Evolutionary conservation across 352 stramenopile genomes (phyloP).

Genomic region (Pythium utonaiense): DNA sequence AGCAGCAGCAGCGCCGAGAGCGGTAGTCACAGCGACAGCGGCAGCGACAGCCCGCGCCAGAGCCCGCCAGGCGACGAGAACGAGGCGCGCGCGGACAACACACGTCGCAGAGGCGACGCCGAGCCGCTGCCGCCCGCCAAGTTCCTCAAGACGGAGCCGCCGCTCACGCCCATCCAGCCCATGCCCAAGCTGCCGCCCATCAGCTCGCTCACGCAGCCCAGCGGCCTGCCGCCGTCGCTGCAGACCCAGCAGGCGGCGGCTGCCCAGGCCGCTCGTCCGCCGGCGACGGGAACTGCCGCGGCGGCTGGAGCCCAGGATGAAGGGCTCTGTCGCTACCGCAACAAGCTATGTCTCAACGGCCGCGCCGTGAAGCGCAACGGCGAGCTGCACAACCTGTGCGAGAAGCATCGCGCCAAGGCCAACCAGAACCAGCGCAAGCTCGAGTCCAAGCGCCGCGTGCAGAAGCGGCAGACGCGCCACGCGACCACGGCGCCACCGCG

Average conservation of each 20-base stretch:
- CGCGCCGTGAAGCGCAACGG: slow-evolving; percentile 44
- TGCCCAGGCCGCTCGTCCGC: background rate
- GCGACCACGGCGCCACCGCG: background rate
- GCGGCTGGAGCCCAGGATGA: slow-evolving; percentile 8
- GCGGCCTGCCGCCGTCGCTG: slow-evolving; percentile 2
- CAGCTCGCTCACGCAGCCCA: slow-evolving; percentile 20
- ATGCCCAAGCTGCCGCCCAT: slow-evolving; percentile 24
- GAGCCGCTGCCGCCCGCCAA: background rate
- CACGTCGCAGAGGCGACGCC: too few relatives aligned
- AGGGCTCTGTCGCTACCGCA: slow-evolving; percentile 38
- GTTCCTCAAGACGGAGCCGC: background rate
- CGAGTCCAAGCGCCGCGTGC: slow-evolving; percentile 70
- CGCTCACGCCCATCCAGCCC: slow-evolving; percentile 2
- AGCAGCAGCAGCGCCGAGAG: background rate
- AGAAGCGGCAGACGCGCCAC: slow-evolving; percentile 36
- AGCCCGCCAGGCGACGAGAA: slow-evolving; percentile 14
- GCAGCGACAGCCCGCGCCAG: background rate
- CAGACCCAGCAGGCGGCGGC: background rate
- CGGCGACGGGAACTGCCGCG: too few relatives aligned
- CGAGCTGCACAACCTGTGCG: slow-evolving; percentile 43
- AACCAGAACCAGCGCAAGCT: slow-evolving; percentile 84
- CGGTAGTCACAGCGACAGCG: background rate
- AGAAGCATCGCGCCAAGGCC: slow-evolving; percentile 46
- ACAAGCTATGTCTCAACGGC: slow-evolving; percentile 36
- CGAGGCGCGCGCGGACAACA: background rate